phyloP scores from a whole-genome alignment of 2,329 filamentous ascomycete species.

The Elsinoe perseae region DNA sequence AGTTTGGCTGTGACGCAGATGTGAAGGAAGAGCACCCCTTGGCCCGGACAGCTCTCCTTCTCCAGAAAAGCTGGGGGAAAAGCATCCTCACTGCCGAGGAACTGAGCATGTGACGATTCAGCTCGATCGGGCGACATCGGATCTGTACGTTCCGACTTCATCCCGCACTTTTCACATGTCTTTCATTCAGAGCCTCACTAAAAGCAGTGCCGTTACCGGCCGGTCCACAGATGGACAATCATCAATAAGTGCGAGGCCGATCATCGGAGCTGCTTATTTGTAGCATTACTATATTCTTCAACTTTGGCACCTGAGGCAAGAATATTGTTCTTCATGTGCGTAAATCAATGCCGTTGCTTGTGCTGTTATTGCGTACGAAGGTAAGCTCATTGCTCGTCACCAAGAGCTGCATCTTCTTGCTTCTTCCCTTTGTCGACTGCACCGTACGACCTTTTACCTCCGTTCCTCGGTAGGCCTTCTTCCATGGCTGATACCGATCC shows the following conservation, averaged over 20 bases:
- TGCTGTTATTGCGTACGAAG: too few relatives aligned
- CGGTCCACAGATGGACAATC: not conserved
- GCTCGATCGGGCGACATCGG: not conserved
- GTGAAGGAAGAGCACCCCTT: not conserved
- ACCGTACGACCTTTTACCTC: not conserved
- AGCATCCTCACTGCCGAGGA: slow-evolving; percentile 10
- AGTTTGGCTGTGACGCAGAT: slow-evolving; percentile 10
- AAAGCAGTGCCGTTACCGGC: not conserved
- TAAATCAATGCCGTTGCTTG: too few relatives aligned
- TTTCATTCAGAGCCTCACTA: not conserved
- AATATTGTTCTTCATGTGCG: too few relatives aligned
- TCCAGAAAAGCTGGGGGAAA: slow-evolving; percentile 5
- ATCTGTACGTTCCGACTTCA: not conserved
- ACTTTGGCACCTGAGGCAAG: too few relatives aligned
- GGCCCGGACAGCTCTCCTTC: not conserved
- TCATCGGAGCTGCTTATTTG: not conserved
- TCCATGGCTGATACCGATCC: not conserved
- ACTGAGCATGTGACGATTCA: slow-evolving; percentile 13
- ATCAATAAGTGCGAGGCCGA: not conserved
- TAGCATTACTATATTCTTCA: too few relatives aligned
- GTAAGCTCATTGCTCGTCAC: not conserved
- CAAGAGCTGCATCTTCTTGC: not conserved
- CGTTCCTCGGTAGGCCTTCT: not conserved
- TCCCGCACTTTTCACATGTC: slow-evolving; percentile 12
- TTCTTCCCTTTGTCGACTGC: not conserved